Conservation (phyloP, 2,329 filamentous ascomycete species). For the Penicillium polonicum region DNA sequence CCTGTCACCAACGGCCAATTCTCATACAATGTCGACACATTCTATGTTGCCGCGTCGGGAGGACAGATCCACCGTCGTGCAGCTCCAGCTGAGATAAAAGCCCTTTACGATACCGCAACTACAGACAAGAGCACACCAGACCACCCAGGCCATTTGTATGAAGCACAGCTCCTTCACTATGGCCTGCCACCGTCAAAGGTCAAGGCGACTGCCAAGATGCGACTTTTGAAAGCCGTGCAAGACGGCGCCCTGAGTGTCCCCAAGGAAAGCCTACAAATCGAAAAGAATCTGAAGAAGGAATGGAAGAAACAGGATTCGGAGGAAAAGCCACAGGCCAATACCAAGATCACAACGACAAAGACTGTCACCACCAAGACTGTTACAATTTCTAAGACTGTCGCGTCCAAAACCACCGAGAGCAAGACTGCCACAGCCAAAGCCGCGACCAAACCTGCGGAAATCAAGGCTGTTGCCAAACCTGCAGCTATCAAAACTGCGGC, state of each 20-base stretch:
- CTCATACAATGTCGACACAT: slow-evolving; percentile 45
- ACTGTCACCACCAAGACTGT: background rate
- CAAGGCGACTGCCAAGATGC: slow-evolving; percentile 60
- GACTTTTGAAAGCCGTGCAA: slow-evolving; percentile 58
- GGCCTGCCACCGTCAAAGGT: slow-evolving; percentile 57
- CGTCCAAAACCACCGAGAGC: background rate
- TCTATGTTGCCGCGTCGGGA: slow-evolving; percentile 48
- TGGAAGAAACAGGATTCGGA: slow-evolving; percentile 52
- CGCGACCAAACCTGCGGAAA: background rate
- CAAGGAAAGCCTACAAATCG: slow-evolving; percentile 49
- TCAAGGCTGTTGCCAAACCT: background rate
- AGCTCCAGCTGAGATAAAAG: slow-evolving; percentile 46
- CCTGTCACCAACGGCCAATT: slow-evolving; percentile 42
- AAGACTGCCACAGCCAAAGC: background rate
- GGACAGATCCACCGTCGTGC: slow-evolving; percentile 49
- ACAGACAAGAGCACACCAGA: slow-evolving; percentile 39
- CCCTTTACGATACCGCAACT: slow-evolving; percentile 39
- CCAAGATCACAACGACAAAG: background rate
- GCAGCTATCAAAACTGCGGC: background rate
- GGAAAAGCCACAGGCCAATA: background rate
- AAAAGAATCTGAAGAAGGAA: slow-evolving; percentile 58
- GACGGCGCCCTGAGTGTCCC: slow-evolving; percentile 52
- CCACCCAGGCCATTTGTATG: slow-evolving; percentile 61
- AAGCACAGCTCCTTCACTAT: slow-evolving; percentile 64
- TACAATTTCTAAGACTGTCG: background rate